Base-by-base conservation (phyloP, 768 basidiomycete genomes). In the Leccinum truebloodii region DNA sequence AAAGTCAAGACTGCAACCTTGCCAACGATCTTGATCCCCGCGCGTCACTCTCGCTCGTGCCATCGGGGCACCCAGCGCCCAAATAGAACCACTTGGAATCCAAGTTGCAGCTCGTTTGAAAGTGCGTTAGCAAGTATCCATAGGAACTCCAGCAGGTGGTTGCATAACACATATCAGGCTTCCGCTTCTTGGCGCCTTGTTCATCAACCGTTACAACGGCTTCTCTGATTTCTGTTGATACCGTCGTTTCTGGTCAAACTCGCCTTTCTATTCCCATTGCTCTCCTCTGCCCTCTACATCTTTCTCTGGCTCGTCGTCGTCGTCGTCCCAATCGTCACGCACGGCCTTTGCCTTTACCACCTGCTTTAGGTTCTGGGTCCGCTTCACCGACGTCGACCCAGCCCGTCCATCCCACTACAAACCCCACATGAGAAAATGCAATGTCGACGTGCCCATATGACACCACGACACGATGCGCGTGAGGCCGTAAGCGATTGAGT, bases 261-360 rank as follows among this genome's bases (percentile, higher is more conserved):
- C 6, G 55, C n/a, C 32, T 22, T 20, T 14, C 20, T 41, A 37
- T n/a, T 20, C 18, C 13, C 39, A 20, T 18, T 18, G 16, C 5
- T 30, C 14, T 16, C 34, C 20, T 13, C 6, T 2, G 12, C n/a
- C 22, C 4, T 13, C 18, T n/a, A 10, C 37, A 16, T 53, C 37
- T 28, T 20, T 16, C 3, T 34, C 30, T 26, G 46, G 46, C 12
- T 41, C 53, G 20, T 7, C 32, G 3, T 81, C n/a, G n/a, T n/a
- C 80, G 9, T 78, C 74, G 59, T 88, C 86, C 86, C 87, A 88
- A 66, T 85, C 1, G 61, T 86, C n/a, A n/a, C n/a, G n/a, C n/a
- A n/a, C n/a, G n/a, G n/a, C n/a, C 83, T 34, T 55, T 22, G 9
- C 32, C 54, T 58, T 61, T 20, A 14, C 10, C 1, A 10, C 35